Base-by-base conservation (phyloP, 768 basidiomycete species). In the Psilocybe tampanensis region DNA sequence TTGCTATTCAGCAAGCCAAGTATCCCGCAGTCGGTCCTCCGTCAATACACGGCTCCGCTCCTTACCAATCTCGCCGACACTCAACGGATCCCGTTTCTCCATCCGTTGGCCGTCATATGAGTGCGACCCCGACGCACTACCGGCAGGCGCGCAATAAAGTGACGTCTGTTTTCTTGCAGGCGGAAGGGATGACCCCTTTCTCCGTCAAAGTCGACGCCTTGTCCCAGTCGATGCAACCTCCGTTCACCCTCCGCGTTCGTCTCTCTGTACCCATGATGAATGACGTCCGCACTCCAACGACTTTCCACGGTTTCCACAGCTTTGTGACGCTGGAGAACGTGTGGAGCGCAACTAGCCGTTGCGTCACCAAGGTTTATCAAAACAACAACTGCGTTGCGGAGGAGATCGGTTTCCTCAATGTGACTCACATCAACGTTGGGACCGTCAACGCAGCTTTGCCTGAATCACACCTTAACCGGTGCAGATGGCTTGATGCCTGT, bases 401-500 rank as follows among this genome's bases (percentile, higher is more conserved):
- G 55, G 88, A 90, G 64, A 70, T 72, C 34, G 85, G 76, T 48
- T 65, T 74, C 24, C 76, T 89, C 52, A 79, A 83, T 23, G 69
- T 82, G 26, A 72, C 78, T 60, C 74, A 73, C 55, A 76, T 77
- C 58, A 77, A 80, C 50, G 68, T 81, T 59, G 80, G 83, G 51
- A 78, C 74, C 42, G 76, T 82, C 1, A 79, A 82, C 60, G 80
- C 83, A 50, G 70, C 79, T 54, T 74, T 92, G 47, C 89, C 90
- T 42, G 88, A 90, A 58, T 89, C 89, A 19, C 70, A 77, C 15
- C 74, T 92, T 47, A 83, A 69, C 64, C 76, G 83, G 56, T 89
- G 89, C 70, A 81, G 86, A 56, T 89, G 88, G 89, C 76, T 88
- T 60, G 86, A 88, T 67, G 70, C 80, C 59, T 72, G 89, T 90